Conservation (phyloP, 1,139 yeast genomes). For the Eremothecium coryli region DNA sequence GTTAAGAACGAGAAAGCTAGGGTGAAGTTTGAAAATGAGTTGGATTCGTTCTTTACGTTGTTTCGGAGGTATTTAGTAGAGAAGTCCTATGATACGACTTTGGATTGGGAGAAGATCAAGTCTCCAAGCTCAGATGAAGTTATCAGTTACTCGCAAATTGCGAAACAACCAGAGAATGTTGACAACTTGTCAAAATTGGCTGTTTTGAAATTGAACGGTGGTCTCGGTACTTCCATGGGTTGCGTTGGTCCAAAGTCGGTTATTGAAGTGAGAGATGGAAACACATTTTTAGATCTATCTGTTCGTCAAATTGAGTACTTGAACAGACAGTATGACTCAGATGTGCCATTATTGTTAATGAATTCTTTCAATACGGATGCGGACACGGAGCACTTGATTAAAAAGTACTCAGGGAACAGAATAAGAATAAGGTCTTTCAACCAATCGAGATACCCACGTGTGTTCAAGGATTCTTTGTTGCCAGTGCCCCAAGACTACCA, state of each 20-base stretch:
- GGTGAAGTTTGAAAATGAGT: slow-evolving; percentile 69
- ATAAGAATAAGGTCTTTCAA: slow-evolving; percentile 92
- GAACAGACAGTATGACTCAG: slow-evolving; percentile 83
- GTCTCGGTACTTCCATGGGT: slow-evolving; percentile 98
- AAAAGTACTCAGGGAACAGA: slow-evolving; percentile 94
- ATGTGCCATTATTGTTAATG: slow-evolving; percentile 94
- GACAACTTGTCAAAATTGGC: slow-evolving; percentile 75
- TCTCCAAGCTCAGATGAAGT: slow-evolving; percentile 87
- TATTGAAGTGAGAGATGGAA: slow-evolving; percentile 97
- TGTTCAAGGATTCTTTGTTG: slow-evolving; percentile 82
- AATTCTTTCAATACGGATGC: slow-evolving; percentile 96
- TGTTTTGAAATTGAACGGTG: slow-evolving; percentile 93
- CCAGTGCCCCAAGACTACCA: slow-evolving; percentile 80
- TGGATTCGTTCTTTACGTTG: slow-evolving; percentile 90
- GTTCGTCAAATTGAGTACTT: slow-evolving; percentile 96
- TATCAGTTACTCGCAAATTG: slow-evolving; percentile 56
- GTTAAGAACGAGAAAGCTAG: slow-evolving; percentile 46
- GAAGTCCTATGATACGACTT: slow-evolving; percentile 69
- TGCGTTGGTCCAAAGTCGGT: slow-evolving; percentile 98
- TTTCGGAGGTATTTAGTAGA: slow-evolving; percentile 88
- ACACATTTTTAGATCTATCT: slow-evolving; percentile 86
- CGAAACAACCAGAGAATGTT: slow-evolving; percentile 29
- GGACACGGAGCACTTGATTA: slow-evolving; percentile 90
- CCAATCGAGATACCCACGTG: slow-evolving; percentile 95
- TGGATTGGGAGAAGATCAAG: slow-evolving; percentile 93